phyloP scores from a whole-genome alignment of 75 land plant species.

The Cupressus sempervirens region DNA sequence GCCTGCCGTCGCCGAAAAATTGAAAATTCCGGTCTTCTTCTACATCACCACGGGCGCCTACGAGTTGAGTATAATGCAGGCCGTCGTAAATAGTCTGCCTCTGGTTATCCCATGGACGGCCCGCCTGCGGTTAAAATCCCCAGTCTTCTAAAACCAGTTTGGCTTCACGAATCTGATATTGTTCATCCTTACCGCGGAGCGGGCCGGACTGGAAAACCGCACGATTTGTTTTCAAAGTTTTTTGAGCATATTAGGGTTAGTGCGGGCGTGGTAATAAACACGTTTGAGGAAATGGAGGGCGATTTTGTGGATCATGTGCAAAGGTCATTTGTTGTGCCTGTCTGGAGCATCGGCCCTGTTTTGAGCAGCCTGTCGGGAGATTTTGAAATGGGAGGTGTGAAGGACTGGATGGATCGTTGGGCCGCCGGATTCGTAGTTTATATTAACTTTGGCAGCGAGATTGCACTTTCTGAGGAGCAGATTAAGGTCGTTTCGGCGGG shows the following conservation, averaged over 20 bases:
- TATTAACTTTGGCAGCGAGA: slow-evolving; percentile 29
- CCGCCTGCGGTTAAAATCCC: not conserved
- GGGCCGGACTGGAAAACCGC: not conserved
- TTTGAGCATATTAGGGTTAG: not conserved
- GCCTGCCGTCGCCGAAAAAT: not conserved
- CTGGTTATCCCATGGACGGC: not conserved
- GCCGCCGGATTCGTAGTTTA: slow-evolving; percentile 12
- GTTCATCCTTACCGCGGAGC: not conserved
- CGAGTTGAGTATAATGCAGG: not conserved
- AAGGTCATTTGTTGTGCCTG: not conserved
- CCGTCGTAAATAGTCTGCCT: not conserved
- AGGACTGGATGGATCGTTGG: slow-evolving; percentile 19
- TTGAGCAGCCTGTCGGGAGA: not conserved
- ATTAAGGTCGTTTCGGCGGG: slow-evolving; percentile 17
- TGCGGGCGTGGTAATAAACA: slow-evolving; percentile 11
- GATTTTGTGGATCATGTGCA: not conserved
- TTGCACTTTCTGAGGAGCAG: slow-evolving; percentile 7
- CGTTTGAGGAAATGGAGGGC: slow-evolving; percentile 20
- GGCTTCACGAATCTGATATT: not conserved
- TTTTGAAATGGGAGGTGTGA: not conserved
- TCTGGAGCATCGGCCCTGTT: slow-evolving; percentile 21
- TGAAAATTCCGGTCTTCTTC: not conserved
- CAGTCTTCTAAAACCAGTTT: not conserved
- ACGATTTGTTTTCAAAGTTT: not conserved
- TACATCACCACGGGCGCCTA: not conserved